Base-by-base conservation (phyloP, 495 filamentous ascomycete species). In the Friedmanniomyces simplex region DNA sequence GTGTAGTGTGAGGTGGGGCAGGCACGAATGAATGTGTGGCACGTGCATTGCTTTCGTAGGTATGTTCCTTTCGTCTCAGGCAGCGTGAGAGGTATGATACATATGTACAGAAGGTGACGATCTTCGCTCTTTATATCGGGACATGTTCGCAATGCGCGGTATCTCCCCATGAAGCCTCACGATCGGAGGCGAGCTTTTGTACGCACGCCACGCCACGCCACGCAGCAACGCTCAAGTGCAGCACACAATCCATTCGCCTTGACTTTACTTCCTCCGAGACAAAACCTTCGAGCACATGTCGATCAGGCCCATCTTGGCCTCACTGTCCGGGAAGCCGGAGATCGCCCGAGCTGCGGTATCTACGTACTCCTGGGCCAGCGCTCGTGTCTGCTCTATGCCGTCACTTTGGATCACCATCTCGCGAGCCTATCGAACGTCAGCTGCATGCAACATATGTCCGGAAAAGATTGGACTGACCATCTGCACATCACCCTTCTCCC, bases 351-450 rank as follows among this genome's bases (percentile, higher is more conserved):
- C 84, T n/a, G 93, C 93, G 66, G 87, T 86, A 67, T 93, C 82
- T 21, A 84, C 86, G 67, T 94, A 97, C 58, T 91, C 87, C 68
- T 94, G 86, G 13, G 93, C 93, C 39, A 98, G 76, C 10, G 79
- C 85, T 60, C 88, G 80, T 7, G 93, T 97, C 70, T 95, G 88
- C 66, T 93, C 86, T 25, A 97, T 82, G 6, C 94, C 93, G 60
- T 91, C 78, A 66, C 88, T 95, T 54, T 79, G 73, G 57, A 83
- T 74, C 22, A 98, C 93, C 26, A 96, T 68, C 61, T 89, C 81
- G 65, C 89, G 82, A 24, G 93, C 93, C 90, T 96, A 54, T 16
- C 2, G 50, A 42, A 22, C 10, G 51, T 64, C 34, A 64, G 63
- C 51, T n/a, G 13, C 50, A 20, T 6, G 26, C 8, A n/a, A 50